A percentile compares a stretch with the other conserved stretches of the same genome.
These are phyloP conservation scores for Puccinia polysora DNA, from an alignment of 1,284 basidiomycete genomes.

Conservation along the genomic window DNA sequence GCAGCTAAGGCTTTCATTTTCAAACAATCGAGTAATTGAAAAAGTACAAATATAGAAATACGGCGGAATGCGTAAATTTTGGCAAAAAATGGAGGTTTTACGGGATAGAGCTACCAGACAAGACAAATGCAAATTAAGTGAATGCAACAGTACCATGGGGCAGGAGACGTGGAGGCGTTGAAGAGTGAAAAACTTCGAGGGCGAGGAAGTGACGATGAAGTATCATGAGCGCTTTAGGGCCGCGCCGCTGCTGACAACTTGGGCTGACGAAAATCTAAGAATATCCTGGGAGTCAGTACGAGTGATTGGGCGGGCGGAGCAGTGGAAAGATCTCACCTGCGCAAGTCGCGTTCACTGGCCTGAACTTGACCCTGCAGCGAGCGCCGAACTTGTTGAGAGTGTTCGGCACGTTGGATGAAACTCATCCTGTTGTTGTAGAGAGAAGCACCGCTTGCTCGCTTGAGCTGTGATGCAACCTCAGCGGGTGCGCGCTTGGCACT, in stretches of 20 bases:
- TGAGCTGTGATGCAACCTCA: constrained; percentile 60
- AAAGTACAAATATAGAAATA: too few relatives aligned
- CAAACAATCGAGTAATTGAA: too few relatives aligned
- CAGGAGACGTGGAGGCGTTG: too few relatives aligned
- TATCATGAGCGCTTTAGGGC: constrained; percentile 21
- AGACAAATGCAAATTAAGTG: too few relatives aligned
- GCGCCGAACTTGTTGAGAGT: constrained; percentile 3
- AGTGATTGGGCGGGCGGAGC: neutral
- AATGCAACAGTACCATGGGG: too few relatives aligned
- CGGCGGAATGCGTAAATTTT: too few relatives aligned
- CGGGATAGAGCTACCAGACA: too few relatives aligned
- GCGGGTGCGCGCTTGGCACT: constrained; percentile 53
- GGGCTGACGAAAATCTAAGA: constrained; percentile 27
- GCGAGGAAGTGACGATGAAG: too few relatives aligned
- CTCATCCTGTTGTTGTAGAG: constrained; percentile 86
- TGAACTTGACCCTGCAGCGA: constrained; percentile 18
- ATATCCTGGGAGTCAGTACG: neutral
- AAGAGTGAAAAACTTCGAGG: too few relatives aligned
- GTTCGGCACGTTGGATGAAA: constrained; percentile 71
- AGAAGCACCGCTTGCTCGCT: constrained; percentile 77
- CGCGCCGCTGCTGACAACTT: constrained; percentile 21
- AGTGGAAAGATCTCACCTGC: constrained; percentile 3
- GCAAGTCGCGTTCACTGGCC: constrained; percentile 20
- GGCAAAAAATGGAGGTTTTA: too few relatives aligned
- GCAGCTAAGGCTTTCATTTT: too few relatives aligned